These are phyloP conservation scores for Pisolithus orientalis DNA, from an alignment of 768 basidiomycete species.

Conservation along the genomic window DNA sequence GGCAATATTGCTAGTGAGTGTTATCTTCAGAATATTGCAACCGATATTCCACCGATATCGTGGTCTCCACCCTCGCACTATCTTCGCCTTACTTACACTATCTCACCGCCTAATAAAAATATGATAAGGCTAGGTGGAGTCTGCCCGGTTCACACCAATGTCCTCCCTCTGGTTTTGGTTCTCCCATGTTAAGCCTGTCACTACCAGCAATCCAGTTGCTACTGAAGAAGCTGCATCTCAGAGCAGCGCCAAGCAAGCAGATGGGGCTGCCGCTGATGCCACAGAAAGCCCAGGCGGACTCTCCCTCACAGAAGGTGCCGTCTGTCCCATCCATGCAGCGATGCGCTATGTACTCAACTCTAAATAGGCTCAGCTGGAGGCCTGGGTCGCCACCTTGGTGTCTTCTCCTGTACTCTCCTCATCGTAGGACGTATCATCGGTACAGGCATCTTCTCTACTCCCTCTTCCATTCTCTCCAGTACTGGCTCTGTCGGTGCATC, in stretches of 20 bases:
- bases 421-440: conserved; percentile 56
- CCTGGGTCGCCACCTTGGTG: conserved; percentile 51
- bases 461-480: conserved; percentile 49
- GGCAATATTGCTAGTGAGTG: no score
- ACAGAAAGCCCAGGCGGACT: conserved; percentile 37
- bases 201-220: no score
- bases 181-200: no score
- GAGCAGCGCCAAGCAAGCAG: neutral
- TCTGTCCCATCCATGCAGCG: neutral
- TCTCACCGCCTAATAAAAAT: no score
- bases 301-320: conserved; percentile 44
- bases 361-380: conserved; percentile 44
- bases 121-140: no score
- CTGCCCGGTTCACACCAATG: no score
- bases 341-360: neutral
- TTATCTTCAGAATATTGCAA: no score
- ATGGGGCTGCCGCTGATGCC: conserved; percentile 6
- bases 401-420: conserved; percentile 50
- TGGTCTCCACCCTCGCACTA: no score
- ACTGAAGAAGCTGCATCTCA: neutral
- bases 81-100: no score
- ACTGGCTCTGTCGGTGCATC: conserved; percentile 57
- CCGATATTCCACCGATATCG: no score
- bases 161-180: no score
- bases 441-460: conserved; percentile 61